Percentiles rank a stretch among this genome's conserved stretches.
These are phyloP conservation scores for Amanita polypyramis DNA, from an alignment of 768 basidiomycete species.

Conservation along the genomic window DNA sequence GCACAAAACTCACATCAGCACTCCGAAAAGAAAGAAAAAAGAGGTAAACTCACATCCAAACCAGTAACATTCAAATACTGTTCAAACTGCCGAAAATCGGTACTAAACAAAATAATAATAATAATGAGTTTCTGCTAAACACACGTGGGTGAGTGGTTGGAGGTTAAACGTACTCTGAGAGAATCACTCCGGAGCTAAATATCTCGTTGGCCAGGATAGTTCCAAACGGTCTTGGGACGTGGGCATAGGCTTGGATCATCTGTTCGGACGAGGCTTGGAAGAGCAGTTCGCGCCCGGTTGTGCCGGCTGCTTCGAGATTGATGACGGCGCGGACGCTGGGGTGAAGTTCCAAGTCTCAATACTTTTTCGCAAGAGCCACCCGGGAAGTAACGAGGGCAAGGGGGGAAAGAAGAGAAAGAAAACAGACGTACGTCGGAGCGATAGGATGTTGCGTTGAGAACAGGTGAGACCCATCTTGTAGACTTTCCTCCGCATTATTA, in stretches of 20 bases:
- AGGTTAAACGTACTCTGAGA: conserved; percentile 66
- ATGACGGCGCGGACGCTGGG: conserved; percentile 72
- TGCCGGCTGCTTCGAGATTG: conserved; percentile 92
- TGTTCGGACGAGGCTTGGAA: conserved; percentile 95
- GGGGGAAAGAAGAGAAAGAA: neutral
- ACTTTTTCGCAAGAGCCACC: too few species aligned
- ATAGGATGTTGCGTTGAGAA: conserved; percentile 84
- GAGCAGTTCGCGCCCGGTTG: conserved; percentile 76
- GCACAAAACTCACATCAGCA: conserved; percentile 3
- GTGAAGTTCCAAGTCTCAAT: neutral
- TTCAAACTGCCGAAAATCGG: conserved; percentile 93
- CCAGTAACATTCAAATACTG: conserved; percentile 85
- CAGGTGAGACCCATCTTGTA: conserved; percentile 92
- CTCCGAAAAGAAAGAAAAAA: neutral
- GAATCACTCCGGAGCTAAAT: conserved; percentile 82
- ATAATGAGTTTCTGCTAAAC: neutral
- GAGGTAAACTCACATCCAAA: conserved; percentile 52
- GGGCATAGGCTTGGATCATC: conserved; percentile 87
- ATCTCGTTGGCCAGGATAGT: conserved; percentile 87
- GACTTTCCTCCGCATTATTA: conserved; percentile 89
- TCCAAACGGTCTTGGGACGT: conserved; percentile 81
- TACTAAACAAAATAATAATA: conserved; percentile 41
- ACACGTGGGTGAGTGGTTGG: neutral
- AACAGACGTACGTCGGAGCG: conserved; percentile 49
- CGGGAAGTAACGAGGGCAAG: too few species aligned